phyloP scores from a whole-genome alignment of 169 alveolate species.

The Plasmodium knowlesi region DNA sequence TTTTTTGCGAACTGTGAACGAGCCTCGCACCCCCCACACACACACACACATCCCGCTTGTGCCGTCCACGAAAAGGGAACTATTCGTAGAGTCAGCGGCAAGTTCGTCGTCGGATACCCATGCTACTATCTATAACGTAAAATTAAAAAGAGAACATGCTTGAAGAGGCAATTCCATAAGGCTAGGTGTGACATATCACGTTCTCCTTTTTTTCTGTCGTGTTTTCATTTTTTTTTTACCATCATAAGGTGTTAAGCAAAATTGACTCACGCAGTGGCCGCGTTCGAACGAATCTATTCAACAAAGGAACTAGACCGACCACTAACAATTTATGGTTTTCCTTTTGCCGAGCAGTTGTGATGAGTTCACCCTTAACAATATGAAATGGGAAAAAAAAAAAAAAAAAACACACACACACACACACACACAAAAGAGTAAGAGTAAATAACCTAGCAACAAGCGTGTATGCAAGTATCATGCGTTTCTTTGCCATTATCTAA shows the following conservation, averaged over 20 bases:
- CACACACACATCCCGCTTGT: background rate
- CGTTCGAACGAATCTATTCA: background rate
- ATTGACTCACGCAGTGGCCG: background rate
- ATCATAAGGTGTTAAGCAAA: background rate
- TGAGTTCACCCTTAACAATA: background rate
- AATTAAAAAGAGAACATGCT: background rate
- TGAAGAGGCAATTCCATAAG: background rate
- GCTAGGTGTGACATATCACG: background rate
- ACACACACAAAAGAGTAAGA: background rate
- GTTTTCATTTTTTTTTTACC: background rate
- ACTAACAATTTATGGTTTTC: background rate
- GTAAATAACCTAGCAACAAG: background rate
- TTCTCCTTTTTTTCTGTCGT: background rate
- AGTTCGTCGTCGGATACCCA: background rate
- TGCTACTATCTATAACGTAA: background rate
- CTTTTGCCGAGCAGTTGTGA: background rate
- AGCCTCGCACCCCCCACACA: no score
- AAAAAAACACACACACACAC: background rate
- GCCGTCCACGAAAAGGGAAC: background rate
- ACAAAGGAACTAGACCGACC: background rate
- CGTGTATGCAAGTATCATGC: background rate
- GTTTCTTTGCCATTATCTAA: background rate
- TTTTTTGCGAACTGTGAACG: background rate
- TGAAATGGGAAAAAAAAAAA: background rate
- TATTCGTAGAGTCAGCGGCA: background rate